phyloP scores from a whole-genome alignment of 352 stramenopile species.

The Thraustotheca clavata region DNA sequence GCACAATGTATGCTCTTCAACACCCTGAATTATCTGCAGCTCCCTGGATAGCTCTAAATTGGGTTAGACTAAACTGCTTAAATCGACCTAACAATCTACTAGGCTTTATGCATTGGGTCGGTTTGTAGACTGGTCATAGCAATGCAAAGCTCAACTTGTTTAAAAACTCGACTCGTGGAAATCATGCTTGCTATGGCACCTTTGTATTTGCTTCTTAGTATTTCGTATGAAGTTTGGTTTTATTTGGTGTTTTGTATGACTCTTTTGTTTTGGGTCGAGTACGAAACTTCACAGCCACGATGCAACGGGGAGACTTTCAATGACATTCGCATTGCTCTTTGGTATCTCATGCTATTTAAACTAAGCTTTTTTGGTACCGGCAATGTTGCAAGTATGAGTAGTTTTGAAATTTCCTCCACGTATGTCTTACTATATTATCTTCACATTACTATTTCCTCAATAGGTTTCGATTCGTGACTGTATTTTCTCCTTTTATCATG shows the following conservation, averaged over 20 bases:
- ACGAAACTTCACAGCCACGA: conserved; percentile 30
- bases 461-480: conserved; percentile 65
- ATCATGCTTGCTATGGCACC: conserved; percentile 52
- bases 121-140: not conserved
- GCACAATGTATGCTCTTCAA: not conserved
- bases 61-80: not conserved
- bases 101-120: not conserved
- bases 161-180: conserved; percentile 32
- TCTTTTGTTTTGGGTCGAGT: conserved; percentile 49
- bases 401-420: conserved; percentile 79
- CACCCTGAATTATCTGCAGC: not conserved
- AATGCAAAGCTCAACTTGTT: not conserved
- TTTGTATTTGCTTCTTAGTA: conserved; percentile 63
- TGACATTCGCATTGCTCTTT: conserved; percentile 61
- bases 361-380: conserved; percentile 81
- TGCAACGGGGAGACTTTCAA: conserved; percentile 10
- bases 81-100: not conserved
- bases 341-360: conserved; percentile 71
- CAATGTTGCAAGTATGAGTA: conserved; percentile 82
- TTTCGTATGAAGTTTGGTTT: conserved; percentile 81
- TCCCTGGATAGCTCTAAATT: conserved; percentile 15
- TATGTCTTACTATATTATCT: conserved; percentile 11
- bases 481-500: conserved; percentile 80
- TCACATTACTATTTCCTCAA: not conserved
- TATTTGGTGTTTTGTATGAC: conserved; percentile 47